phyloP scores from a whole-genome alignment of 2,329 filamentous ascomycete genomes.

The Stylonectria norvegica region DNA sequence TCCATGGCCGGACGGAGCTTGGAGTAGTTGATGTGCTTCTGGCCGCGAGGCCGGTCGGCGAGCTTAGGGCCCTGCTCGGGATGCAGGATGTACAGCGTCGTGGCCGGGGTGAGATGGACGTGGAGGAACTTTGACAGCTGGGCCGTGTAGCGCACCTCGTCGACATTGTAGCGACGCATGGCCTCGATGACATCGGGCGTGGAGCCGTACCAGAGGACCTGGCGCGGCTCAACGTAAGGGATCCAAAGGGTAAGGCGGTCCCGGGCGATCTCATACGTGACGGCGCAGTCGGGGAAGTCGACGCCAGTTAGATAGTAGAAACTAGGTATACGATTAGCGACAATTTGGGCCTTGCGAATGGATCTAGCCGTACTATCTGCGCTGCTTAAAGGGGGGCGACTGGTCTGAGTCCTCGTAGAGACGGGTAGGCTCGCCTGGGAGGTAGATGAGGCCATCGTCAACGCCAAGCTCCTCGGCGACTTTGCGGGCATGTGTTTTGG shows the following conservation, averaged over 20 bases:
- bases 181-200: constrained; percentile 61
- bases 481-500: constrained; percentile 55
- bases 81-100: constrained; percentile 45
- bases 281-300: constrained; percentile 51
- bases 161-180: constrained; percentile 61
- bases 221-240: constrained; percentile 60
- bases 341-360: background rate
- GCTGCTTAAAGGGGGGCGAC: constrained; percentile 53
- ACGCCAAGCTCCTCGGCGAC: constrained; percentile 50
- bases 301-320: constrained; percentile 58
- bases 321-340: constrained; percentile 32
- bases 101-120: constrained; percentile 39
- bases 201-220: constrained; percentile 62
- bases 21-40: constrained; percentile 44
- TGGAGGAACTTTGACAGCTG: constrained; percentile 49
- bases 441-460: constrained; percentile 51
- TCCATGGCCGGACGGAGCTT: constrained; percentile 71
- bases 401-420: constrained; percentile 59
- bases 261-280: constrained; percentile 55
- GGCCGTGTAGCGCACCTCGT: constrained; percentile 61
- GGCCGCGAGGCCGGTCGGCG: constrained; percentile 36
- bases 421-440: constrained; percentile 49
- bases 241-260: constrained; percentile 72
- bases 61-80: constrained; percentile 38
- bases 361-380: constrained; percentile 49